Evolutionary conservation across 331 rosid species (phyloP), one percentile per base, ranked within the genome.

Genomic region (Malus hybrid): DNA sequence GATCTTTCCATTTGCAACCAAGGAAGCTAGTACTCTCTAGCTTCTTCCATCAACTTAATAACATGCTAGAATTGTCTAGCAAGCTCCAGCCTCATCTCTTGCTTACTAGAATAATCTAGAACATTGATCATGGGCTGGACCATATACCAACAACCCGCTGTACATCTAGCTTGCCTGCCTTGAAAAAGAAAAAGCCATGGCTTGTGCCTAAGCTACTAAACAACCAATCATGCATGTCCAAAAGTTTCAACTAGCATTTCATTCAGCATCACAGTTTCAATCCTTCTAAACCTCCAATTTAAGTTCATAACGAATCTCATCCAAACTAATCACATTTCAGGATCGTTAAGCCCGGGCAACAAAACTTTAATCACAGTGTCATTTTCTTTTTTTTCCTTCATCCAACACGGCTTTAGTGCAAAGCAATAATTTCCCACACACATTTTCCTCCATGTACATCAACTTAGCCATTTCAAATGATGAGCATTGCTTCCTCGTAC

Each of bases 241-340:
- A 83, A 67, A 27, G 76, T 72, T 61, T 83, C 69, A 6, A 79
- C 63, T 0, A 70, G 81, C 22, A 62, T 42, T 62, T 61, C 68
- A 56, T 83, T 52, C 70, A 76, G 31, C 79, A 61, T 69, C 66
- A 54, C 59, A 2, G 74, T 71, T 70, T 79, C 81, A 27, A 68
- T 79, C 46, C 86, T 79, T 65, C 81, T 60, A 44, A 83, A 83
- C 68, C 81, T 83, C 86, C 86, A 72, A 44, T 79, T 72, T 64
- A 83, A 79, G 55, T 83, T 83, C 64, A 67, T 76, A 27, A 79
- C 81, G 79, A 71, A 62, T 54, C 70, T 75, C 78, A 4, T 79
- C 80, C 10, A 83, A 48, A 24, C 44, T 79, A 10, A 83, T 83
- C 70, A 76, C 81, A 83, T 83, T 52, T 83, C 76, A 1, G 86